Conservation (phyloP, 495 filamentous ascomycete species). For the Talaromyces trachyspermus region DNA sequence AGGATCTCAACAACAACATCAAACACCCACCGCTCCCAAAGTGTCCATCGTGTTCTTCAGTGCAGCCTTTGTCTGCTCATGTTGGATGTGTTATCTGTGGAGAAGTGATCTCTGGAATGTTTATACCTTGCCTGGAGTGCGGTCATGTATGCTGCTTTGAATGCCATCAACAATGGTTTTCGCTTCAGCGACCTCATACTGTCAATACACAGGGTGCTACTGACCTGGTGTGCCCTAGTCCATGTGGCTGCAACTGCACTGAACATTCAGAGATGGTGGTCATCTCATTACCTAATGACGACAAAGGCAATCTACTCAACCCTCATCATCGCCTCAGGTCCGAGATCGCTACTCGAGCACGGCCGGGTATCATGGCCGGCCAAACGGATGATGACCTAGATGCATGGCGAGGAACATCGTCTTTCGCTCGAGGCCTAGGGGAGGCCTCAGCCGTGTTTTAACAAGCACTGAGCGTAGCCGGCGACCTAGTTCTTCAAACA, state of each 20-base stretch:
- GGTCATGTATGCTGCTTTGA: slow-evolving; percentile 45
- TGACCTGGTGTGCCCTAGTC: slow-evolving; percentile 30
- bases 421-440: slow-evolving; percentile 40
- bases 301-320: not conserved
- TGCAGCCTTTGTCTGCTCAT: slow-evolving; percentile 30
- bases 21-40: slow-evolving; percentile 15
- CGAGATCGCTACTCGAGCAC: slow-evolving; percentile 9
- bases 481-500: slow-evolving; percentile 4
- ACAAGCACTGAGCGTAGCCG: slow-evolving; percentile 2
- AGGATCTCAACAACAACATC: slow-evolving; percentile 17
- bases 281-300: slow-evolving; percentile 2
- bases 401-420: slow-evolving; percentile 35
- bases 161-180: slow-evolving; percentile 39
- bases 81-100: slow-evolving; percentile 41
- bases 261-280: slow-evolving; percentile 21
- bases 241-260: slow-evolving; percentile 45
- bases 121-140: slow-evolving; percentile 44
- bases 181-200: slow-evolving; percentile 2
- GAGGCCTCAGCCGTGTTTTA: slow-evolving; percentile 35
- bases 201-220: not conserved
- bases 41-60: slow-evolving; percentile 32
- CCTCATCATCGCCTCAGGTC: slow-evolving; percentile 19
- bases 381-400: slow-evolving; percentile 31
- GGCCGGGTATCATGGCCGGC: slow-evolving; percentile 10
- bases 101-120: slow-evolving; percentile 39